Percentiles rank a stretch among this genome's conserved stretches.
Conservation (phyloP, 2,329 filamentous ascomycete species). For the Colletotrichum caudatum region DNA sequence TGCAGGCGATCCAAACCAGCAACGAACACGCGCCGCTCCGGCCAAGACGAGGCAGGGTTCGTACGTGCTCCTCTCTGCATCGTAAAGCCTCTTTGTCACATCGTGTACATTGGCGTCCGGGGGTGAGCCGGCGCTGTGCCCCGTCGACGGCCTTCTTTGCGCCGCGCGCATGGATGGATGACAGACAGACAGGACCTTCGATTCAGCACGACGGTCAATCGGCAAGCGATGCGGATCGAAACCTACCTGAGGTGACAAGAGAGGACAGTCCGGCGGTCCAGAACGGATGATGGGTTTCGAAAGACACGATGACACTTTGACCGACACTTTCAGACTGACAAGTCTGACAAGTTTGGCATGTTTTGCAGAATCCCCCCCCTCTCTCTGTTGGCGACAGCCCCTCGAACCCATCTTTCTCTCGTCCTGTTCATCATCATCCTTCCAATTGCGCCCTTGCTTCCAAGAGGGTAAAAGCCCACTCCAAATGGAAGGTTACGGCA, state of each 20-base stretch:
- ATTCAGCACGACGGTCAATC: neutral
- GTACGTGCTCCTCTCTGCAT: neutral
- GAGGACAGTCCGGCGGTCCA: neutral
- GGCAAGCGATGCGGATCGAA: neutral
- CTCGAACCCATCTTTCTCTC: constrained; percentile 4
- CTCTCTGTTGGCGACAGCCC: neutral
- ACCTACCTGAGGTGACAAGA: too few relatives aligned
- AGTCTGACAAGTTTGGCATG: neutral
- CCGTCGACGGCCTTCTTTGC: neutral
- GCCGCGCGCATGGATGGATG: neutral
- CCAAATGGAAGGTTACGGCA: constrained; percentile 7
- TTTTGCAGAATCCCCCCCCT: neutral
- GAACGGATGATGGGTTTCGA: constrained; percentile 19
- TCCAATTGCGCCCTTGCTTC: neutral
- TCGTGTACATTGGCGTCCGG: too few relatives aligned
- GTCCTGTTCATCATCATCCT: neutral
- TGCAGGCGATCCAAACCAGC: neutral
- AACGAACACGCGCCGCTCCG: constrained; percentile 1
- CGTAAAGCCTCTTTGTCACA: neutral
- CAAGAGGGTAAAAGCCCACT: neutral
- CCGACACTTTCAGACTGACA: neutral
- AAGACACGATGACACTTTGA: constrained; percentile 9
- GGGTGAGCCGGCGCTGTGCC: too few relatives aligned
- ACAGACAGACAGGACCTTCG: neutral
- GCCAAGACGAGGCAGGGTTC: neutral